Evolutionary conservation across 305 asterid species (phyloP).

Genomic region (Striga hermonthica): DNA sequence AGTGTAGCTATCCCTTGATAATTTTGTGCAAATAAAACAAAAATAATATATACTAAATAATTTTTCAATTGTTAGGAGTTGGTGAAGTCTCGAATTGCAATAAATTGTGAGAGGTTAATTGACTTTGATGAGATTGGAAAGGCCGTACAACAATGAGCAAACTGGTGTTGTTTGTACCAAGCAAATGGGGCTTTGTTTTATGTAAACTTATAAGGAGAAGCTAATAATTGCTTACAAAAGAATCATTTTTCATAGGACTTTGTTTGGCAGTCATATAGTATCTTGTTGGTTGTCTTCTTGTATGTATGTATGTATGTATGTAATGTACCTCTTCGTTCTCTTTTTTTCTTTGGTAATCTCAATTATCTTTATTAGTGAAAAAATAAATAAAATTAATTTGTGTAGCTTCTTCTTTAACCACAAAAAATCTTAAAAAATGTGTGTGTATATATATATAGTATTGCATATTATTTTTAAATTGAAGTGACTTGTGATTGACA

Average conservation of each 20-base stretch:
- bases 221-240: background rate
- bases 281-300: slow-evolving; percentile 32
- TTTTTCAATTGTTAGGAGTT: background rate
- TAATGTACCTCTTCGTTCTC: background rate
- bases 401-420: background rate
- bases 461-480: no score
- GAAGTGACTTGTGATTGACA: no score
- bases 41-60: background rate
- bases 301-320: background rate
- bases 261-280: slow-evolving; percentile 30
- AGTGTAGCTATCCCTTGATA: no score
- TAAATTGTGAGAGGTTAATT: slow-evolving; percentile 7
- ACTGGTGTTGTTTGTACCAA: slow-evolving; percentile 25
- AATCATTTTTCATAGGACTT: slow-evolving; percentile 21
- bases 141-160: slow-evolving; percentile 10
- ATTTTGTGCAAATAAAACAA: background rate
- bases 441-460: no score
- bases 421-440: no score
- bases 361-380: background rate
- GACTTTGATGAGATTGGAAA: slow-evolving; percentile 26
- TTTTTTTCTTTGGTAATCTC: background rate
- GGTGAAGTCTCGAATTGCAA: slow-evolving; percentile 7
- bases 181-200: slow-evolving; percentile 1
- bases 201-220: slow-evolving; percentile 16
- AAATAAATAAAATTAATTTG: background rate